Base-by-base conservation (phyloP, 2,329 filamentous ascomycete genomes). In the Colletotrichum nymphaeae region DNA sequence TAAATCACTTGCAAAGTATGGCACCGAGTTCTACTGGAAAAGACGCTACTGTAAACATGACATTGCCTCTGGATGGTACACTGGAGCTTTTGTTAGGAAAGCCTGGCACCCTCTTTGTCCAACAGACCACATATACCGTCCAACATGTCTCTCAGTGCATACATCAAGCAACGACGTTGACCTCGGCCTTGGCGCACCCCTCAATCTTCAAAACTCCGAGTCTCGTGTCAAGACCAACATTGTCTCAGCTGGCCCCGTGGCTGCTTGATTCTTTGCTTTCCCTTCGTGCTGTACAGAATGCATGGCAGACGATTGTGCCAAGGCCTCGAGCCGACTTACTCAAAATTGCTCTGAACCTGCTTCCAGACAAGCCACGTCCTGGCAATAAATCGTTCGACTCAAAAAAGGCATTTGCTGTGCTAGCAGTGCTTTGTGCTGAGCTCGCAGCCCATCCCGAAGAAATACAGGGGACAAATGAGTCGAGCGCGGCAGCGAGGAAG, bases 241-340 rank as follows among this genome's bases (percentile, higher is more conserved):
- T 84, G 63, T 80, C 79, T 22, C 86, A 86, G 73, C 82, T 82
- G 70, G 78, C 83, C 0, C 82, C 85, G 14, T 89, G 87, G 88
- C 78, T 90, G 14, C 79, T 89, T 71, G 88, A 90, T 76, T 83
- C 83, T 7, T 80, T 86, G 74, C 81, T 86, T 46, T 82, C 84
- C 55, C 78, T 89, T 35, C 82, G 84, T 63, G 77, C 81, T 24
- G 78, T 82, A 12, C 84, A 86, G 70, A 82, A 80, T 35, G 79
- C 80, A 74, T 84, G 85, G 81, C 80, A 81, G 49, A 66, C 78
- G 52, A 49, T 76, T 26, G 68, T 57, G 63, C 78, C 74, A 46
- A 59, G 24, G 35, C 26, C 53, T 26, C 57, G 53, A 35, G 37
- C 57, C 24, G 68, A 72, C 35, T 59, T 74, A 57, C 63, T 72